A percentile compares a stretch with the other conserved stretches of the same genome.
These are phyloP conservation scores for Phaeosphaeriaceae sp. DNA, from an alignment of 2,329 filamentous ascomycete species.

Conservation along the genomic window DNA sequence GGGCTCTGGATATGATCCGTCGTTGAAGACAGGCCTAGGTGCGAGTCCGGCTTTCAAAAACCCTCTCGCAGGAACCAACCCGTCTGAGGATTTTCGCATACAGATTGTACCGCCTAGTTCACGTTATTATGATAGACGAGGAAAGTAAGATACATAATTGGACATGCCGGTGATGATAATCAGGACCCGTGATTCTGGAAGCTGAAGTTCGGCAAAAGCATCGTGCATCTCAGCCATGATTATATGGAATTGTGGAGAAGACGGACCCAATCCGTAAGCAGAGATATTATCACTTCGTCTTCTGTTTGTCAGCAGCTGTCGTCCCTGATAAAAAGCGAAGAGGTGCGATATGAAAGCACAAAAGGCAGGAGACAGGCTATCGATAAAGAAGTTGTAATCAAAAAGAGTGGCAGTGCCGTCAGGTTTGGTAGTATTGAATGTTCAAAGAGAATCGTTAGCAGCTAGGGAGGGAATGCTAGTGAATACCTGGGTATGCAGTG, in stretches of 20 bases:
- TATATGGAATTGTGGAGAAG: too few relatives aligned
- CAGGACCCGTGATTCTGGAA: constrained; percentile 79
- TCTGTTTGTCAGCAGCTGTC: neutral
- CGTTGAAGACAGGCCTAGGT: constrained; percentile 84
- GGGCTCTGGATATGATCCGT: constrained; percentile 65
- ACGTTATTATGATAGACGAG: constrained; percentile 5
- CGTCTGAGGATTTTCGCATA: constrained; percentile 82
- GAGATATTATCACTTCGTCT: neutral
- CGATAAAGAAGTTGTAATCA: too few relatives aligned
- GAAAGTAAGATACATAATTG: neutral
- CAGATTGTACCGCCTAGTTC: constrained; percentile 75
- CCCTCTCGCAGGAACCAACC: constrained; percentile 73
- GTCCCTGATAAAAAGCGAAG: too few relatives aligned
- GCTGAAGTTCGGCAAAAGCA: constrained; percentile 36
- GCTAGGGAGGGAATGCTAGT: neutral
- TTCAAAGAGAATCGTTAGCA: too few relatives aligned
- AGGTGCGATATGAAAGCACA: too few relatives aligned
- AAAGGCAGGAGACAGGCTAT: too few relatives aligned
- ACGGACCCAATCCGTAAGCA: too few relatives aligned
- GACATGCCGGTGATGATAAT: constrained; percentile 81
- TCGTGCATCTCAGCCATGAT: constrained; percentile 28
- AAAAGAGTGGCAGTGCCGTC: too few relatives aligned
- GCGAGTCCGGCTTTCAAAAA: constrained; percentile 85
- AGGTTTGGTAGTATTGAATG: too few relatives aligned
- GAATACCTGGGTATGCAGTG: neutral